Evolutionary conservation across 306 rosid species (phyloP).

Genomic region (Boehmeria nivea): DNA sequence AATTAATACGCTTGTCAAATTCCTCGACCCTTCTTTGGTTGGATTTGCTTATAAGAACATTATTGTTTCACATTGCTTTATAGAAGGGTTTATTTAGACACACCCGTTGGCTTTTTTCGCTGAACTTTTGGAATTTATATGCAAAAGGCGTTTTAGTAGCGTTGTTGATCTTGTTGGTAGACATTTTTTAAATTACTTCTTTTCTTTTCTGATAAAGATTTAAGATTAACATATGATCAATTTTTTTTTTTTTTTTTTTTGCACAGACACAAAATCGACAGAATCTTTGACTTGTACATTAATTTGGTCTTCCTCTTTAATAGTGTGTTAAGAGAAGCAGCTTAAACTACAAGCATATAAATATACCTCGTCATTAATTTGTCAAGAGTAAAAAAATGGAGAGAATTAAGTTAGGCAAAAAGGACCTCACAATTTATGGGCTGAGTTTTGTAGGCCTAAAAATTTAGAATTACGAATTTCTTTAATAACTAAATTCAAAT

Average conservation of each 20-base stretch:
- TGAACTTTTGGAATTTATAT: conserved; percentile 7
- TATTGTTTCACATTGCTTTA: conserved; percentile 1
- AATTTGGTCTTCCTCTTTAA: not conserved
- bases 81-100: not conserved
- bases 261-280: not conserved
- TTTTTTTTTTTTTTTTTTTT: no score
- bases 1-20: not conserved
- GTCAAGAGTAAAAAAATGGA: no score
- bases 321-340: not conserved
- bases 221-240: no score
- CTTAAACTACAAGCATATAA: no score
- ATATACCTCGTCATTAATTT: no score
- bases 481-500: no score
- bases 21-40: not conserved
- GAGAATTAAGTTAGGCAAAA: not conserved
- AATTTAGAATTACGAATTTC: no score
- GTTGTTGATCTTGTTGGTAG: not conserved
- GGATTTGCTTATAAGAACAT: not conserved
- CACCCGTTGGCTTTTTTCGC: conserved; percentile 4
- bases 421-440: not conserved
- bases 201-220: no score
- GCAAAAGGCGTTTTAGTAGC: not conserved
- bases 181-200: not conserved
- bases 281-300: not conserved
- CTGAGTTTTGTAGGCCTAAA: not conserved